Conservation (phyloP, 768 basidiomycete genomes). For the Xerocomellus chrysenteron region DNA sequence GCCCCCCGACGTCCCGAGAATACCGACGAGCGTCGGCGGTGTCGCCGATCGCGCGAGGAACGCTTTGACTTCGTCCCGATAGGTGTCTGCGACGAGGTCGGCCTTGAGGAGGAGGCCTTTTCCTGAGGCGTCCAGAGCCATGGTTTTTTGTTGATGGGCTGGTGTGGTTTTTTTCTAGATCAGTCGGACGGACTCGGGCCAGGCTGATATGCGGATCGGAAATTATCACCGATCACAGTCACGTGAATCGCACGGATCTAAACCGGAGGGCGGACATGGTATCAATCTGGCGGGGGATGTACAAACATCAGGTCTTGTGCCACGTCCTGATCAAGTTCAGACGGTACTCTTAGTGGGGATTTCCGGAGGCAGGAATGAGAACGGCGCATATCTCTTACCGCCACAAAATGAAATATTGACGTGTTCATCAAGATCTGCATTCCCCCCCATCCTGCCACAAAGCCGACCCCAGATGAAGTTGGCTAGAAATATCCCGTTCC, state of each 20-base stretch:
- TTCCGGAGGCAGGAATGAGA: background rate
- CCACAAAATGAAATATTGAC: background rate
- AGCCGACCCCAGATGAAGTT: background rate
- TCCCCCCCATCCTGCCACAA: background rate
- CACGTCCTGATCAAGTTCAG: background rate
- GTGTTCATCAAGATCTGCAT: background rate
- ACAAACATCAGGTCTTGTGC: background rate
- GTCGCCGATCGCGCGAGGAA: slow-evolving; percentile 38
- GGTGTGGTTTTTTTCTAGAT: background rate
- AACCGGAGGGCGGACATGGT: background rate
- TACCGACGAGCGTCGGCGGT: slow-evolving; percentile 82
- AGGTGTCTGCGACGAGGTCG: slow-evolving; percentile 69
- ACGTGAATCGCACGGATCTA: slow-evolving; percentile 7
- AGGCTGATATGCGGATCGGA: background rate
- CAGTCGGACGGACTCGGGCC: slow-evolving; percentile 1
- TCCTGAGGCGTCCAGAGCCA: slow-evolving; percentile 35
- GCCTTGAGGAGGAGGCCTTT: slow-evolving; percentile 81
- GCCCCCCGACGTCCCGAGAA: slow-evolving; percentile 79
- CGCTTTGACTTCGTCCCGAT: slow-evolving; percentile 65
- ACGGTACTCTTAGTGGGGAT: too few species aligned
- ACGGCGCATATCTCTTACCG: background rate
- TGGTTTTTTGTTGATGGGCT: background rate
- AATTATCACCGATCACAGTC: background rate
- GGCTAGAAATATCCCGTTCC: background rate
- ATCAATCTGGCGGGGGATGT: too few species aligned